These are phyloP conservation scores for Solanum hybrid DNA, from an alignment of 305 asterid species.

Conservation along the genomic window DNA sequence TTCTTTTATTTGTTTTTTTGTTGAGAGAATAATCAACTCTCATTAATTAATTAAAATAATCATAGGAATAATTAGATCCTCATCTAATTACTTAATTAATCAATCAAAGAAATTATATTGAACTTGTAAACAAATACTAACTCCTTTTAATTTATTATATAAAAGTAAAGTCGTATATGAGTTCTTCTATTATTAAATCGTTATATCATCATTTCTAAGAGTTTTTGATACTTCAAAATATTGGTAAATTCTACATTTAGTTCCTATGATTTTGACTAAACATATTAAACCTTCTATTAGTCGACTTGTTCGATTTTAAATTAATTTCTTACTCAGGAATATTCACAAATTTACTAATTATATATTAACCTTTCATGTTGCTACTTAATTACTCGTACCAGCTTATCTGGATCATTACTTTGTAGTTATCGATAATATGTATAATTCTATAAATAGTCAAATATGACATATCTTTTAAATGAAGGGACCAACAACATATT, in stretches of 20 bases:
- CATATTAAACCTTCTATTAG: neutral
- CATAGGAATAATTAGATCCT: neutral
- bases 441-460: neutral
- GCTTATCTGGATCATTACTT: neutral
- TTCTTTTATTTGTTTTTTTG: neutral
- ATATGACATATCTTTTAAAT: neutral
- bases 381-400: neutral
- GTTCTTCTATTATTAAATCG: neutral
- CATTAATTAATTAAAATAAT: neutral
- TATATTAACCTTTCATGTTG: neutral
- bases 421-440: neutral
- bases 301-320: neutral
- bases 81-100: neutral
- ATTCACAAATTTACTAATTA: neutral
- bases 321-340: neutral
- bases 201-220: neutral
- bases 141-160: neutral
- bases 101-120: neutral
- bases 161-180: neutral
- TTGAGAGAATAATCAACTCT: conserved; percentile 2
- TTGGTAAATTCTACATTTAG: neutral
- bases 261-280: neutral
- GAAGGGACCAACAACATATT: neutral
- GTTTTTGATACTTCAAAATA: neutral
- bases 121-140: neutral